phyloP scores from a whole-genome alignment of 345 rosid genomes.

The Lenwebbia sp. region DNA sequence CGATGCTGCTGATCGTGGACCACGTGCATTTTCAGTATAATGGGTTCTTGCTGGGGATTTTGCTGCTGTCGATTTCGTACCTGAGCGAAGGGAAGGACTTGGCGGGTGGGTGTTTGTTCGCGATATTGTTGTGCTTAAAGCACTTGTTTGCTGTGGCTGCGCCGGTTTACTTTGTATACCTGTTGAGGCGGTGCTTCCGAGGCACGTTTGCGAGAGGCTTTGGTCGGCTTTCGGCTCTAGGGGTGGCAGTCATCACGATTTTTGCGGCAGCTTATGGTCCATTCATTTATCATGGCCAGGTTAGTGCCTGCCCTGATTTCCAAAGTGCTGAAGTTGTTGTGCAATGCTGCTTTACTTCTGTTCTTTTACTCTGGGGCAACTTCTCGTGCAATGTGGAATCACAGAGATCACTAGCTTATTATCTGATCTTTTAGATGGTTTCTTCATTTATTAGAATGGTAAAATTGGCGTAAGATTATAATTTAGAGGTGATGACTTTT shows the following conservation, averaged over 20 bases:
- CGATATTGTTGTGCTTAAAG: conserved; percentile 74
- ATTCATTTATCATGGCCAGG: conserved; percentile 72
- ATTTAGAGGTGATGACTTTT: background rate
- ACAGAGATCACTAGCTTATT: background rate
- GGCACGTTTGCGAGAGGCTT: conserved; percentile 43
- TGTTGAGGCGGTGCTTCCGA: conserved; percentile 61
- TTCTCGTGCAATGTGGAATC: background rate
- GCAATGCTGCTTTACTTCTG: background rate
- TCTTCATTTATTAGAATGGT: background rate
- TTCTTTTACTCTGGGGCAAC: background rate
- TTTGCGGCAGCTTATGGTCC: conserved; percentile 76
- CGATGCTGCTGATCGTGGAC: conserved; percentile 75
- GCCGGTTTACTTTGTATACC: conserved; percentile 80
- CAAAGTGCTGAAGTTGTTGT: background rate
- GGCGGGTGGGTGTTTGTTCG: conserved; percentile 72
- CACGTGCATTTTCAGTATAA: conserved; percentile 94
- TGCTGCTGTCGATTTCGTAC: conserved; percentile 73
- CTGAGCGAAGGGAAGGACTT: conserved; percentile 71
- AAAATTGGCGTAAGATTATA: background rate
- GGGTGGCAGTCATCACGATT: conserved; percentile 50
- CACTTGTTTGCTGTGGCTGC: conserved; percentile 95
- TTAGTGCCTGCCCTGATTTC: conserved; percentile 6
- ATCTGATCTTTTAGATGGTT: background rate
- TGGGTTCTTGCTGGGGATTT: conserved; percentile 70
- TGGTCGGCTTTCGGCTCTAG: conserved; percentile 37